Percentiles rank a stretch among this genome's conserved stretches.
Evolutionary conservation across 805 yeast species (phyloP).

Genomic region (Saccharomycopsis fermentans): DNA sequence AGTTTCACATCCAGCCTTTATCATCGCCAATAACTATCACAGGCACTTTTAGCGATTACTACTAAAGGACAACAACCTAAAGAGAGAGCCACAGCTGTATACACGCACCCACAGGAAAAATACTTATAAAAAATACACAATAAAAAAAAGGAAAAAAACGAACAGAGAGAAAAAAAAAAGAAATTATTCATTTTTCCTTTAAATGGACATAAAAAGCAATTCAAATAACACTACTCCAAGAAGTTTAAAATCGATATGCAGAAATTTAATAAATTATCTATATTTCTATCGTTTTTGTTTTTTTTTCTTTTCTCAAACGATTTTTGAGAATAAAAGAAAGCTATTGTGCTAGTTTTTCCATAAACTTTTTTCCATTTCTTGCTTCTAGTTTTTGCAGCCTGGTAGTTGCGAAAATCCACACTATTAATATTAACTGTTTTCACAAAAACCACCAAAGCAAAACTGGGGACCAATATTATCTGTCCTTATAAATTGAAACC

Average conservation of each 20-base stretch:
- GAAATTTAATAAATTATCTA: not conserved
- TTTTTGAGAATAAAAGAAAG: not conserved
- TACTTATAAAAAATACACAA: not conserved
- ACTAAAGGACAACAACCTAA: too few relatives aligned
- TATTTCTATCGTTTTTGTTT: not conserved
- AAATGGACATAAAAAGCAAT: not conserved
- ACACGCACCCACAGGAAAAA: not conserved
- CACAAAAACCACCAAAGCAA: too few relatives aligned
- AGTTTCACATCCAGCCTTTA: too few relatives aligned
- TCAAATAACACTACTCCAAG: not conserved
- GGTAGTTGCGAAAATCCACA: too few relatives aligned
- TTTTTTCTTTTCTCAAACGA: not conserved
- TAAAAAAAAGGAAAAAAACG: not conserved
- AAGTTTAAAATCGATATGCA: not conserved
- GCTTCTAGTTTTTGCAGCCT: too few relatives aligned
- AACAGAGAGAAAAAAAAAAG: not conserved
- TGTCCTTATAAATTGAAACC: too few relatives aligned
- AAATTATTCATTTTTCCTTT: not conserved
- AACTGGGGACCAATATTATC: too few relatives aligned
- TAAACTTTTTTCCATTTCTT: too few relatives aligned
- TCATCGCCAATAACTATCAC: too few relatives aligned
- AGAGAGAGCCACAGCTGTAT: not conserved
- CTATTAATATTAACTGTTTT: too few relatives aligned
- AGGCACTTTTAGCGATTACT: too few relatives aligned
- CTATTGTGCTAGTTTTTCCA: too few relatives aligned